phyloP scores from a whole-genome alignment of 768 basidiomycete species.

The Hortiboletus campestris region DNA sequence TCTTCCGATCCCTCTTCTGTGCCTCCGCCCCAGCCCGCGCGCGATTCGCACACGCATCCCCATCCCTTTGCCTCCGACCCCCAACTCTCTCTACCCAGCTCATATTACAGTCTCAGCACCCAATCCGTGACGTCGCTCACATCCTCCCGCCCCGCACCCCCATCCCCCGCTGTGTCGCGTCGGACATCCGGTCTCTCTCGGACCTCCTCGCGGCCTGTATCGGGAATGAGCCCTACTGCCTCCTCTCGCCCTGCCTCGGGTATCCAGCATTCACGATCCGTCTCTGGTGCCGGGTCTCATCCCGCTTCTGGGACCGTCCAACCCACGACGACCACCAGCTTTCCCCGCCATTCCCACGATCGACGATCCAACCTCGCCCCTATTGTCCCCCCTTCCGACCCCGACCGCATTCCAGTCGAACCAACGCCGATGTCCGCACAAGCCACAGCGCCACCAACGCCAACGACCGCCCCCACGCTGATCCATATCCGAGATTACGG shows the following conservation, averaged over 20 bases:
- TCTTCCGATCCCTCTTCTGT: slow-evolving; percentile 37
- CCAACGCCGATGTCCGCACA: neutral
- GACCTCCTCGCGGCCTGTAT: slow-evolving; percentile 24
- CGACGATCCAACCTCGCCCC: neutral
- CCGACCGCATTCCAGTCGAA: neutral
- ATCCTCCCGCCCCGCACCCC: slow-evolving; percentile 58
- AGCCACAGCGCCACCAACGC: neutral
- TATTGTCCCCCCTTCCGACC: neutral
- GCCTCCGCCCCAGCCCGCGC: slow-evolving; percentile 26
- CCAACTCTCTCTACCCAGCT: neutral
- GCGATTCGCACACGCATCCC: slow-evolving; percentile 28
- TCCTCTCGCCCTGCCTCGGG: slow-evolving; percentile 23
- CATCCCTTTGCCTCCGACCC: neutral
- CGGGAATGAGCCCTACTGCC: slow-evolving; percentile 12
- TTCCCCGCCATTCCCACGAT: neutral
- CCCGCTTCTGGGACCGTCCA: neutral
- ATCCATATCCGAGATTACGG: slow-evolving; percentile 54
- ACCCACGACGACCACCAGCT: neutral
- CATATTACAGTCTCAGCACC: slow-evolving; percentile 20
- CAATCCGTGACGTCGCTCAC: slow-evolving; percentile 36
- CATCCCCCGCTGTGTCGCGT: slow-evolving; percentile 54
- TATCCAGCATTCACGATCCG: slow-evolving; percentile 4
- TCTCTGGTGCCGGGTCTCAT: slow-evolving; percentile 3
- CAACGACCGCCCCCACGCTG: slow-evolving; percentile 4
- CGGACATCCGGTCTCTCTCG: slow-evolving; percentile 34